Evolutionary conservation across 306 rosid genomes (phyloP).

Genomic region (Ammopiptanthus mongolicus): DNA sequence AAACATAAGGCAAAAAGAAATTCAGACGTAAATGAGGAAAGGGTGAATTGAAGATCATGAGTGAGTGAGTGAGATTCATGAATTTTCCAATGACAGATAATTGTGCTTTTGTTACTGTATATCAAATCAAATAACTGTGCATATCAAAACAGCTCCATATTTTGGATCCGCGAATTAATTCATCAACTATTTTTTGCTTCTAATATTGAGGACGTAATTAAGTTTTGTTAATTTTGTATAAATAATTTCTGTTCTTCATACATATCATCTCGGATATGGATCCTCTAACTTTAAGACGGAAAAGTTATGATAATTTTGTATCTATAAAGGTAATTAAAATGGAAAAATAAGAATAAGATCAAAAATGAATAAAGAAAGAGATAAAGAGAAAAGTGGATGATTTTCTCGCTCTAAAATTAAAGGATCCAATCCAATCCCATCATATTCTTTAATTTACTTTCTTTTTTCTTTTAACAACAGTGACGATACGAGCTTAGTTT

Average conservation of each 20-base stretch:
- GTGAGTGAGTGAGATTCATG: neutral
- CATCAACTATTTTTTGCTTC: neutral
- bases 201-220: neutral
- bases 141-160: constrained; percentile 27
- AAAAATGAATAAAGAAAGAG: too few species aligned
- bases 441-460: too few species aligned
- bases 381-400: too few species aligned
- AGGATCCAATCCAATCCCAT: too few species aligned
- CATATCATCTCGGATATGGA: too few species aligned
- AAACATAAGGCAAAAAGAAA: neutral
- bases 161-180: constrained; percentile 16
- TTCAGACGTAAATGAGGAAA: neutral
- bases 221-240: neutral
- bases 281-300: too few species aligned
- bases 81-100: neutral
- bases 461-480: too few species aligned
- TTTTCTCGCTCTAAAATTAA: too few species aligned
- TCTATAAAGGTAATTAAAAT: too few species aligned
- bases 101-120: neutral
- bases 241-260: neutral
- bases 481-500: too few species aligned
- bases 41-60: neutral
- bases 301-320: too few species aligned
- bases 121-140: constrained; percentile 19
- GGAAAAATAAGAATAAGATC: too few species aligned